Base-by-base conservation (phyloP, 495 filamentous ascomycete species). In the Penicillium riverlandense region DNA sequence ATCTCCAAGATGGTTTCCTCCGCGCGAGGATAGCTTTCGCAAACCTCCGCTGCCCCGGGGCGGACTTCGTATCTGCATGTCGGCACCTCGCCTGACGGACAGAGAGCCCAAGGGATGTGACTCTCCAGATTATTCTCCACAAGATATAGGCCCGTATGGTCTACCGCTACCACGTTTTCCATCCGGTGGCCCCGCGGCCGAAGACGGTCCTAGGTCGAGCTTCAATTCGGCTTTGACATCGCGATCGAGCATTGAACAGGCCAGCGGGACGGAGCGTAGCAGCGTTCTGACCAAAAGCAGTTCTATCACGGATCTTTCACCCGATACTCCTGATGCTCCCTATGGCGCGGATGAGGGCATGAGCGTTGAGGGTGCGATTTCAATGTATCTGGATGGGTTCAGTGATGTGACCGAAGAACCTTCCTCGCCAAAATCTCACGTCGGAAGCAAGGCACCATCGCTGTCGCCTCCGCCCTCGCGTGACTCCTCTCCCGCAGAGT, bases 351-450 rank as follows among this genome's bases (percentile, higher is more conserved):
- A 88, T 44, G 84, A 79, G 45, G 82, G 79, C 5, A 84, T 90
- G 74, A 95, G 83, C 48, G 78, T 95, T 3, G 90, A 97, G 51
- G 90, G 96, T 69, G 84, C 88, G 7, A 92, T 96, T 65, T 87
- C 83, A 11, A 90, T 96, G 85, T 96, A 96, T 58, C 84, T 86
- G 43, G 80, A 84, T 50, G 88, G 90, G 0, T 91, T 92, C 65
- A 72, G 72, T 43, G 83, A 86, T 37, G 63, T 73, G 33, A 65
- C 70, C 2, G 70, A 73, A 51, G 67, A 71, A 37, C 62, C 66
- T 6, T 48, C 40, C 4, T 69, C 65, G 5, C 66, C 68, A 4
- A 63, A 62, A 11, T 46, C 60, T 10, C 37, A 47, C 27, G 47
- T 50, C 8, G 63, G 60, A 16, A 54, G 47, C 47, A 69, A 66